Evolutionary conservation across 495 filamentous ascomycete genomes (phyloP), one percentile per base, ranked within the genome.

Genomic region (Xylaria nigripes): DNA sequence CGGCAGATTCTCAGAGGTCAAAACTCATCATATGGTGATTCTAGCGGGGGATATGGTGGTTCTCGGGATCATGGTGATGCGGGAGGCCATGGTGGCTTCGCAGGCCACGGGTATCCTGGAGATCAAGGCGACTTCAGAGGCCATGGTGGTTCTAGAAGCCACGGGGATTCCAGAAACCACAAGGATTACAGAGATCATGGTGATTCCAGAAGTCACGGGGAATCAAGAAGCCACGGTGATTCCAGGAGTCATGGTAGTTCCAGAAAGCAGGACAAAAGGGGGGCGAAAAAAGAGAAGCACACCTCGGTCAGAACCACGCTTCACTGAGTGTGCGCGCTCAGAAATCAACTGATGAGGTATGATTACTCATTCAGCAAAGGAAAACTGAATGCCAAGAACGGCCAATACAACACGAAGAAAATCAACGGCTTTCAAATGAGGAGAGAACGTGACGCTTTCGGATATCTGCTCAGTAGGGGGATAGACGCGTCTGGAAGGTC

Each of bases 181-280:
- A n/a, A n/a, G 16, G 15, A 18, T 19, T 16, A 13, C 9, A 40
- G 36, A 19, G n/a, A 8, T 2, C 15, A 40, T 18, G 36, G 15
- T 3, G 16, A 18, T 19, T 16, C 8, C n/a, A 40, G 36, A 40
- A 19, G 36, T 12, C 36, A 40, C 12, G 36, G 5, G 2, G 36
- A 40, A 2, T 40, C 36, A 1, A 40, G 36, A 40, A 19, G 36
- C 8, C 36, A 40, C 18, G 36, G 36, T 2, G 36, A 40, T 16
- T 18, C 36, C 4, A 16, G 36, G 9, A 40, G 36, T 18, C 36
- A 40, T 19, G 36, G 36, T 1, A n/a, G 12, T 7, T 18, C 36
- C 36, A 5, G 36, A 8, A 54, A 38, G 5, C 40, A 36, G 29
- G 50, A 52, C 25, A 52, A 54, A n/a, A 40, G 36, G 43, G 24